Evolutionary conservation across 768 basidiomycete genomes (phyloP).

Genomic region (Leucocoprinus leucothites): DNA sequence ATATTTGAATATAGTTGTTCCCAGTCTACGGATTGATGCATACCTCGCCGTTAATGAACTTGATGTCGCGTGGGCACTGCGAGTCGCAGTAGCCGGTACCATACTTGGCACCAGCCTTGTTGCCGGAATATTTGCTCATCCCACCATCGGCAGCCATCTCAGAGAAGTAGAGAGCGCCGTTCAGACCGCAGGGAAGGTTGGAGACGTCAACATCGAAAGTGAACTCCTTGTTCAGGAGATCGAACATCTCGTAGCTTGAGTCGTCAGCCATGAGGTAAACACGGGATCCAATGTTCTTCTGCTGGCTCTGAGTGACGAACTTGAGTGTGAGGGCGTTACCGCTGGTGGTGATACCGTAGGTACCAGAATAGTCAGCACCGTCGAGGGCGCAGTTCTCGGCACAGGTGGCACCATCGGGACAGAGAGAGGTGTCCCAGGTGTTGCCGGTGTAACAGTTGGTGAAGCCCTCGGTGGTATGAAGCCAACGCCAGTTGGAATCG

Average conservation of each 20-base stretch:
- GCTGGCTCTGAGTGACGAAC: slow-evolving; percentile 27
- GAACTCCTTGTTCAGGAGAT: slow-evolving; percentile 20
- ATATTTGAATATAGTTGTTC: background rate
- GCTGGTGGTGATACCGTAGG: slow-evolving; percentile 27
- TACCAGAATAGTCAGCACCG: slow-evolving; percentile 31
- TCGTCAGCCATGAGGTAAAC: slow-evolving; percentile 20
- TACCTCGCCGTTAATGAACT: slow-evolving; percentile 17
- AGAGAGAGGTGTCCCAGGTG: slow-evolving; percentile 29
- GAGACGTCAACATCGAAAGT: slow-evolving; percentile 22
- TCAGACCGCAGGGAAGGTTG: slow-evolving; percentile 17
- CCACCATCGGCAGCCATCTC: slow-evolving; percentile 21
- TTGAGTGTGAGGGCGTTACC: slow-evolving; percentile 35
- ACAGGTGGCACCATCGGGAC: slow-evolving; percentile 37
- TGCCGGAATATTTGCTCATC: slow-evolving; percentile 14
- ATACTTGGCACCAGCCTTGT: slow-evolving; percentile 22
- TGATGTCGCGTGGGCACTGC: slow-evolving; percentile 15
- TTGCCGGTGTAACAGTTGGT: slow-evolving; percentile 31
- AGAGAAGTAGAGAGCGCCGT: slow-evolving; percentile 11
- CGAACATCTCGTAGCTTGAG: slow-evolving; percentile 18
- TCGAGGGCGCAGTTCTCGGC: slow-evolving; percentile 28
- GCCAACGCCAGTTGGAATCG: slow-evolving; percentile 45
- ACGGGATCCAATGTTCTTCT: slow-evolving; percentile 19
- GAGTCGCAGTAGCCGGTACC: slow-evolving; percentile 23
- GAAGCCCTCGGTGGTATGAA: slow-evolving; percentile 23
- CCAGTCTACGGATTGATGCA: background rate